Evolutionary conservation across 148 eudicot genomes (phyloP).

Genomic region (Limonium bicolor): DNA sequence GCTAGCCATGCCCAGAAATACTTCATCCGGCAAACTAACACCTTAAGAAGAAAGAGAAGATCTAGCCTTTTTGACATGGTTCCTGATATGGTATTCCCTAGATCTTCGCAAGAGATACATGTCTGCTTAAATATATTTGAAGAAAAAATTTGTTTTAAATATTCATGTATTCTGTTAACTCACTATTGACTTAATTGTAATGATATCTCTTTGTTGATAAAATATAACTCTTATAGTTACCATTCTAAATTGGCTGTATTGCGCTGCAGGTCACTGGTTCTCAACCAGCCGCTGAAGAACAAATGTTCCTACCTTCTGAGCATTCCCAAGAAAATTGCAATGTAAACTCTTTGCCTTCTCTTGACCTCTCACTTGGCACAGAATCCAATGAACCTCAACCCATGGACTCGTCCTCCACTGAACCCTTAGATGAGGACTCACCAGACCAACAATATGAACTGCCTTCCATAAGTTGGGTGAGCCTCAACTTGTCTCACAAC

Average conservation of each 20-base stretch:
- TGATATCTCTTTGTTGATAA: too few relatives aligned
- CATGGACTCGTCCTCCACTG: slow-evolving; percentile 36
- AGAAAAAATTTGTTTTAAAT: too few relatives aligned
- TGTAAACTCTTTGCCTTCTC: slow-evolving; percentile 28
- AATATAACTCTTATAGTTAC: too few relatives aligned
- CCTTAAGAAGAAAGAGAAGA: slow-evolving; percentile 63
- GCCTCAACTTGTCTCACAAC: too few relatives aligned
- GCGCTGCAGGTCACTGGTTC: not conserved
- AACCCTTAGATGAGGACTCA: slow-evolving; percentile 12
- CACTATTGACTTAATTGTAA: too few relatives aligned
- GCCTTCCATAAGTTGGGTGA: too few relatives aligned
- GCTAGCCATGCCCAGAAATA: slow-evolving; percentile 97
- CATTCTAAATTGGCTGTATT: too few relatives aligned
- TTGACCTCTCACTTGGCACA: slow-evolving; percentile 56
- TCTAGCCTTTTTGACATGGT: slow-evolving; percentile 92
- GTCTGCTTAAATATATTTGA: too few relatives aligned
- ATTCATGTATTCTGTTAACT: too few relatives aligned
- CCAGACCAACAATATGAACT: slow-evolving; percentile 3
- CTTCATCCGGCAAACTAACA: slow-evolving; percentile 63
- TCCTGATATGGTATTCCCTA: slow-evolving; percentile 46
- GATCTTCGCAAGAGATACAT: too few relatives aligned
- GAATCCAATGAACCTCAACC: slow-evolving; percentile 30
- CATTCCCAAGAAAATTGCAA: slow-evolving; percentile 18
- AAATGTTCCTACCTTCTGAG: slow-evolving; percentile 29
- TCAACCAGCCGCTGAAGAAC: slow-evolving; percentile 3